phyloP scores from a whole-genome alignment of 345 rosid species.

The Eucalyptus shirleyi region DNA sequence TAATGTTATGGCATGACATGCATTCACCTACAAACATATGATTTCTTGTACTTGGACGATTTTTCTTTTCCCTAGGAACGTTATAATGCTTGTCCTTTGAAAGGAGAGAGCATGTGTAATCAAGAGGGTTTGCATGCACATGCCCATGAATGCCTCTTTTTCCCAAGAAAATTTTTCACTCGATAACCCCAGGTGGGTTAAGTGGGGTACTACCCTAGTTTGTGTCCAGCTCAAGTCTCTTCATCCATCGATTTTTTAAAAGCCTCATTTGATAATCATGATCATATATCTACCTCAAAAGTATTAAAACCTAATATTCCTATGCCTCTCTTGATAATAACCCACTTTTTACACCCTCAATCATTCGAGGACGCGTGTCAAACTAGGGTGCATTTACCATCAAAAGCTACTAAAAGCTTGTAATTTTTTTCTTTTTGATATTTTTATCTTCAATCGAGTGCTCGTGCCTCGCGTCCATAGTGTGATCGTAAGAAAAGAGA shows the following conservation, averaged over 20 bases:
- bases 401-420: not conserved
- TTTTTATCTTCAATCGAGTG: not conserved
- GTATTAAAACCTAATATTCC: not conserved
- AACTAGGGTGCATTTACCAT: not conserved
- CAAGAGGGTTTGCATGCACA: not conserved
- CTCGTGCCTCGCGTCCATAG: not conserved
- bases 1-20: not conserved
- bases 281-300: not conserved
- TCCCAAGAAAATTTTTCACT: not conserved
- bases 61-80: not conserved
- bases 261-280: not conserved
- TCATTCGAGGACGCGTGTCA: conserved; percentile 2
- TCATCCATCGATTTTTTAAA: not conserved
- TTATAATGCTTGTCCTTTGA: not conserved
- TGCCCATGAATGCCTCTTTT: not conserved
- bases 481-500: not conserved
- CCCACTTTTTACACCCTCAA: too few relatives aligned
- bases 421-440: not conserved
- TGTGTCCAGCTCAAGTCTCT: not conserved
- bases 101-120: not conserved
- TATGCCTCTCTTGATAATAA: not conserved
- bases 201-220: not conserved
- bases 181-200: not conserved
- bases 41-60: not conserved
- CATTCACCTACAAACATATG: not conserved